phyloP scores from a whole-genome alignment of 495 filamentous ascomycete species.

The Chaetomium fimeti region DNA sequence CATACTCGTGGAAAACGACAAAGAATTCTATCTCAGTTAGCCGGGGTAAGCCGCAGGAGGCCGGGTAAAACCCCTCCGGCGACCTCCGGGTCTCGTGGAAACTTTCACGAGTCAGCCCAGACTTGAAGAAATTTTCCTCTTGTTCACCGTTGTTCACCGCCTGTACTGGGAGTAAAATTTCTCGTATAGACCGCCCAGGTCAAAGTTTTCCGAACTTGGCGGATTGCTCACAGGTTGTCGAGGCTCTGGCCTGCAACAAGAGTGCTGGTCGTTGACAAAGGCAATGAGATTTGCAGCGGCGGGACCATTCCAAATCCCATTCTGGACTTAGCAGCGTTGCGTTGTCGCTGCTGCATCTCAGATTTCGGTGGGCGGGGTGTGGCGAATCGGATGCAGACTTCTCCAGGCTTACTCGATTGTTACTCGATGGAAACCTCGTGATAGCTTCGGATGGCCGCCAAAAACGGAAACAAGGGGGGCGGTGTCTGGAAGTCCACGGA shows the following conservation, averaged over 20 bases:
- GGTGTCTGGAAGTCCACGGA: background rate
- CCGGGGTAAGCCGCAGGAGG: background rate
- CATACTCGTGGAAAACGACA: background rate
- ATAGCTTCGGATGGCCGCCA: conserved; percentile 29
- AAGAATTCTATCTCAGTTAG: background rate
- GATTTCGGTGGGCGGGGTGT: background rate
- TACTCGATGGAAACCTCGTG: conserved; percentile 42
- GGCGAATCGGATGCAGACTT: conserved; percentile 27
- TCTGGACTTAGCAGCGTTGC: background rate
- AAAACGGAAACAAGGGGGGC: conserved; percentile 23
- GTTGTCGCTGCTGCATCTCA: background rate
- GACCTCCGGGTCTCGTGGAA: background rate
- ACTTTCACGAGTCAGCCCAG: background rate
- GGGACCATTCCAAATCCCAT: background rate
- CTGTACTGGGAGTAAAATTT: background rate
- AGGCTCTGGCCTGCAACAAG: too few species aligned
- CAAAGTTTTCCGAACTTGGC: too few species aligned
- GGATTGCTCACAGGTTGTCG: too few species aligned
- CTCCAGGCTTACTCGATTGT: conserved; percentile 36
- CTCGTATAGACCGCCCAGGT: too few species aligned
- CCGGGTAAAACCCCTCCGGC: background rate
- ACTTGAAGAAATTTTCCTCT: background rate
- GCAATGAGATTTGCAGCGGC: too few species aligned
- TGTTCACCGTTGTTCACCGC: background rate
- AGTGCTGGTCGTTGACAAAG: too few species aligned